Evolutionary conservation across 2,329 filamentous ascomycete genomes (phyloP).

Genomic region (Fulvia fulva): DNA sequence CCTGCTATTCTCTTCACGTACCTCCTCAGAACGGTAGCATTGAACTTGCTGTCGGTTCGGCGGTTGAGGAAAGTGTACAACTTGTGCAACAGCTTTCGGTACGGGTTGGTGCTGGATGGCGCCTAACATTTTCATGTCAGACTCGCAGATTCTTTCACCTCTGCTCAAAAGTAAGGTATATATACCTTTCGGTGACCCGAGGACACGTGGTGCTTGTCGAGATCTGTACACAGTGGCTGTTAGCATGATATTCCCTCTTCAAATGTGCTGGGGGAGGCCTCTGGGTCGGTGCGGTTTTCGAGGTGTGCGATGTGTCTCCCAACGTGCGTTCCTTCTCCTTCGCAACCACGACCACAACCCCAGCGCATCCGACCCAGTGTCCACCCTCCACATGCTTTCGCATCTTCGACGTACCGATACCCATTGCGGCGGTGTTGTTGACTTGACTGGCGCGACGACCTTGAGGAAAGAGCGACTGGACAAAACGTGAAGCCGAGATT

Average conservation of each 20-base stretch:
- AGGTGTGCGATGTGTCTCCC: neutral
- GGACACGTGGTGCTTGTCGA: conserved; percentile 27
- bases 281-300: neutral
- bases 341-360: neutral
- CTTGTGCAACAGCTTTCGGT: conserved; percentile 51
- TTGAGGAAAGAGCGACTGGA: neutral
- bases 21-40: conserved; percentile 88
- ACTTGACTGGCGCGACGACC: conserved; percentile 1
- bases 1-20: conserved; percentile 17
- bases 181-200: conserved; percentile 29
- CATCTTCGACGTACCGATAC: conserved; percentile 1
- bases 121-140: conserved; percentile 49
- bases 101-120: conserved; percentile 65
- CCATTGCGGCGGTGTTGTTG: conserved; percentile 3
- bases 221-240: conserved; percentile 12
- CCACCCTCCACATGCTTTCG: neutral
- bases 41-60: conserved; percentile 96
- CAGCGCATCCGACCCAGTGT: neutral
- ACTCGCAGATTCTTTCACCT: conserved; percentile 22
- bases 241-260: neutral
- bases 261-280: neutral
- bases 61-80: conserved; percentile 34
- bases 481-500: neutral
- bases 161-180: conserved; percentile 19
- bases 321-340: neutral